Evolutionary conservation across 2,329 filamentous ascomycete genomes (phyloP), one percentile per base, ranked within the genome.

Genomic region (Neobulgaria alba): DNA sequence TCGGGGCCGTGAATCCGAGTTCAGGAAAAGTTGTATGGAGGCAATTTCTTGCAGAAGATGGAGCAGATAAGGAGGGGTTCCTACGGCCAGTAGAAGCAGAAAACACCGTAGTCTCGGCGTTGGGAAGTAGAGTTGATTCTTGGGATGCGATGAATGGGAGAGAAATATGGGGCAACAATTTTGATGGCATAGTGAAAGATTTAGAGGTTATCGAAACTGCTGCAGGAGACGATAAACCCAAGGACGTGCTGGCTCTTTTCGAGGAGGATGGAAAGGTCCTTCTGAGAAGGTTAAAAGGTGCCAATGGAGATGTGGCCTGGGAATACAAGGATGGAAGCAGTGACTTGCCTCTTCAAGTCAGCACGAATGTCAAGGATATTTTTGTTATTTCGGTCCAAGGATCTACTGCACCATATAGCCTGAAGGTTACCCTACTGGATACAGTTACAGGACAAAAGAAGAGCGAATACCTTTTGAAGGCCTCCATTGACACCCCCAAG

Each of bases 1-100:
- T 98, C 14, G 92, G 86, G 36, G 90, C 90, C 1, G 73, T 96
- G 34, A 93, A 95, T 55, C 92, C 92, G 2, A 83, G 80, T 58
- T 89, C 82, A 57, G 90, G 92, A 14, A 72, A 76, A 2, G 59
- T 95, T 12, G 75, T 95, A 2, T 98, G 92, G 92, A 76, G 92
- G 40, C 90, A 95, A 57, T 62, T 94, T 33, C 65, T 72, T n/a
- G 38, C 18, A 52, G 55, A 47, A 21, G 23, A 26, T 26, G 23
- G 7, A 7, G 23, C 7, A 7, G 7, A 26, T 26, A 26, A 26
- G 12, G 23, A 7, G 12, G 43, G 54, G 47, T 69, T 77, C 54
- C 63, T 93, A 52, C 72, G 83, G 48, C 78, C 83, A n/a, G 78
- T 79, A n/a, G 79, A 88, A 50, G 83, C 81, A 44, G 82, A 90